A percentile compares a stretch with the other conserved stretches of the same genome.
These are phyloP conservation scores for Microsporum ferrugineum DNA, from an alignment of 2,329 filamentous ascomycete genomes.

Conservation along the genomic window DNA sequence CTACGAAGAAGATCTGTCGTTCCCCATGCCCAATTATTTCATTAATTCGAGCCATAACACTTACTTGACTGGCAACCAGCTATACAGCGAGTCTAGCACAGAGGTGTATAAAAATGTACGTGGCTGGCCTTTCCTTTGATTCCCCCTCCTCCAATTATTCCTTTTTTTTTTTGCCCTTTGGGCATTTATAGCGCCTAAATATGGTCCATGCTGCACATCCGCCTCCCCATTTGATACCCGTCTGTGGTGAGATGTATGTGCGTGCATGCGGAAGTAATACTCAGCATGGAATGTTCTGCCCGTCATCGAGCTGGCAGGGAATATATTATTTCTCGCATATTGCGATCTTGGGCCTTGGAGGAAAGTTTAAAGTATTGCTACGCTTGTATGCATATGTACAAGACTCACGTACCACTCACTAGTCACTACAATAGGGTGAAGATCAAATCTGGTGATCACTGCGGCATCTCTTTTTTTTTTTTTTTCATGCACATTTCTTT, in stretches of 20 bases:
- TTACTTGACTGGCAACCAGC: slow-evolving; percentile 77
- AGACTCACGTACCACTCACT: background rate
- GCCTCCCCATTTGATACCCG: background rate
- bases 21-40: slow-evolving; percentile 77
- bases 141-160: background rate
- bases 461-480: background rate
- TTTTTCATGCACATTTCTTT: background rate
- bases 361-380: background rate
- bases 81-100: slow-evolving; percentile 63
- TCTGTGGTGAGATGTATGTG: background rate
- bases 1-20: slow-evolving; percentile 46
- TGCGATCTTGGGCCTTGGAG: background rate
- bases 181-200: background rate
- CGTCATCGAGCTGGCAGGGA: background rate
- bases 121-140: slow-evolving; percentile 12
- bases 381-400: background rate
- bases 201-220: background rate
- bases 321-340: background rate
- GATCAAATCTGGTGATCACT: background rate
- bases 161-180: background rate
- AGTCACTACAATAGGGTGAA: background rate
- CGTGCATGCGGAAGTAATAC: background rate
- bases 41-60: slow-evolving; percentile 94
- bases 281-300: background rate
- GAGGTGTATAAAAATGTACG: slow-evolving; percentile 66